phyloP scores from a whole-genome alignment of 2,329 filamentous ascomycete species.

The Aspergillus arachidicola region DNA sequence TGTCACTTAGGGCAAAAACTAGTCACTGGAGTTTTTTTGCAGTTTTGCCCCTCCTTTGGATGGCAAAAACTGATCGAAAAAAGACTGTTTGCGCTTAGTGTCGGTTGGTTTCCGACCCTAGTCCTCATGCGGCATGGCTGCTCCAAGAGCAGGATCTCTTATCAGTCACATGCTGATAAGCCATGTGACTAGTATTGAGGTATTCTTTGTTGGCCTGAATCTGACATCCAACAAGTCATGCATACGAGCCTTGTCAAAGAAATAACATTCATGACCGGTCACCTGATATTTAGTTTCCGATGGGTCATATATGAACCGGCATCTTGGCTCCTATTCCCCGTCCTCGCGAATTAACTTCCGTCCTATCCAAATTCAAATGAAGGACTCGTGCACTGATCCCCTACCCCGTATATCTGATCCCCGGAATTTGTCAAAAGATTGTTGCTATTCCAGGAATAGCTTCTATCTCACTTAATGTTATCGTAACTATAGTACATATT shows the following conservation, averaged over 20 bases:
- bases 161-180: neutral
- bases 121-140: neutral
- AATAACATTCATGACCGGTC: neutral
- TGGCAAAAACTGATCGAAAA: neutral
- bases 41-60: neutral
- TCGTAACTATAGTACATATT: neutral
- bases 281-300: neutral
- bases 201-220: too few species aligned
- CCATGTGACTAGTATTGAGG: neutral
- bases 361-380: neutral
- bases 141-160: neutral
- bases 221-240: neutral
- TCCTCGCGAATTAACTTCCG: neutral
- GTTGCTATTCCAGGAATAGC: neutral
- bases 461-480: neutral
- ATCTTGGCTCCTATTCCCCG: neutral
- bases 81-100: neutral
- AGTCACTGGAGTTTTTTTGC: neutral
- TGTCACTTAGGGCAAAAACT: neutral
- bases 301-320: neutral
- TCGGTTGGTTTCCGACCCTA: neutral
- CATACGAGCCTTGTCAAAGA: neutral
- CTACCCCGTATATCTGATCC: neutral
- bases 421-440: neutral
- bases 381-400: neutral